phyloP scores from a whole-genome alignment of 73 alveolate genomes.

The Tetrahymena malaccensis region DNA sequence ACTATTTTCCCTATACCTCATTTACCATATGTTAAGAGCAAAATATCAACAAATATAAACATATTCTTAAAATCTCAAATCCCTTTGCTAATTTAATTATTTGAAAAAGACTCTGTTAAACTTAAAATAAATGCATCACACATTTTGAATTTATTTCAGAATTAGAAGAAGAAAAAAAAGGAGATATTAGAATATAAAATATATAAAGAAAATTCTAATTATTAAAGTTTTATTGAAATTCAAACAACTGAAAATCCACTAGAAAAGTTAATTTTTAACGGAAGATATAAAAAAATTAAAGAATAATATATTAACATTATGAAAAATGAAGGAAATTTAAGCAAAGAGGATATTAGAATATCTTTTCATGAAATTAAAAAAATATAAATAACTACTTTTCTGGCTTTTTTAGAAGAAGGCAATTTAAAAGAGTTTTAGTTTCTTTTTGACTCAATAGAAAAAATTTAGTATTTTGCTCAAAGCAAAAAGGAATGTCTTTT shows the following conservation, averaged over 20 bases:
- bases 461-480: no score
- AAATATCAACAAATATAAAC: not conserved
- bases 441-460: not conserved
- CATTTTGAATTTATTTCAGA: not conserved
- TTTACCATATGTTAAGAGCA: not conserved
- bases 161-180: no score
- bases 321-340: no score
- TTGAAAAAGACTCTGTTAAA: not conserved
- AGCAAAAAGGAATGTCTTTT: not conserved
- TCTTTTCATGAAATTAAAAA: not conserved
- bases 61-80: not conserved
- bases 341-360: not conserved
- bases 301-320: not conserved
- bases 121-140: not conserved
- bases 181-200: no score
- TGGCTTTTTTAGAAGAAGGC: not conserved
- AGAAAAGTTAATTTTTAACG: not conserved
- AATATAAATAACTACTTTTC: not conserved
- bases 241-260: no score
- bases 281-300: not conserved
- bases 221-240: not conserved
- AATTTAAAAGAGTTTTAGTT: not conserved
- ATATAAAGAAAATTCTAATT: not conserved
- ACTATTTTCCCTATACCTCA: not conserved
- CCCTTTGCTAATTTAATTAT: not conserved